A percentile compares a stretch with the other conserved stretches of the same genome.
Evolutionary conservation across 1,139 yeast species (phyloP).

Genomic region (Nematodospora anomalae): DNA sequence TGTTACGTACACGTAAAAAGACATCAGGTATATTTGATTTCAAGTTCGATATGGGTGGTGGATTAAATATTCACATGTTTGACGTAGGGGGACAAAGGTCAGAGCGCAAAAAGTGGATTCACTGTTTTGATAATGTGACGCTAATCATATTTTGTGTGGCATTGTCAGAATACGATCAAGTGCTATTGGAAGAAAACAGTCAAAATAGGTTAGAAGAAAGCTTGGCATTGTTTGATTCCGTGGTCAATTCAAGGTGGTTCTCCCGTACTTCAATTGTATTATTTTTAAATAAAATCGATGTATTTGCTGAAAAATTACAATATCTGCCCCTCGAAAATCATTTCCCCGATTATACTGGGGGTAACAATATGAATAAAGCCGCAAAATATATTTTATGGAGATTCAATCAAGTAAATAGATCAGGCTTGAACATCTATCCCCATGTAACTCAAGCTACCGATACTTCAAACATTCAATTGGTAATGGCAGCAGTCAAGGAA

Average conservation of each 20-base stretch:
- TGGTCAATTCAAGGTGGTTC: slow-evolving; percentile 93
- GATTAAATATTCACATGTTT: slow-evolving; percentile 73
- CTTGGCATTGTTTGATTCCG: slow-evolving; percentile 80
- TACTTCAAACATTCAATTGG: slow-evolving; percentile 82
- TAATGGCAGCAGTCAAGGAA: slow-evolving; percentile 89
- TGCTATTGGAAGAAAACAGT: slow-evolving; percentile 70
- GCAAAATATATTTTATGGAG: slow-evolving; percentile 92
- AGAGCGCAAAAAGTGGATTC: slow-evolving; percentile 94
- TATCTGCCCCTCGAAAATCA: slow-evolving; percentile 78
- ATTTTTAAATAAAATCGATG: slow-evolving; percentile 85
- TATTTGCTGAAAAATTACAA: slow-evolving; percentile 82
- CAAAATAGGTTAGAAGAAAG: slow-evolving; percentile 88
- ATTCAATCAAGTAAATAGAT: slow-evolving; percentile 80
- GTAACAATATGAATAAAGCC: slow-evolving; percentile 86
- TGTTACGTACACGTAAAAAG: slow-evolving; percentile 83
- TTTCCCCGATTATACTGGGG: slow-evolving; percentile 91
- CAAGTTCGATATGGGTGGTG: slow-evolving; percentile 71
- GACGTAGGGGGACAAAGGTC: slow-evolving; percentile 96
- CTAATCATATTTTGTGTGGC: slow-evolving; percentile 89
- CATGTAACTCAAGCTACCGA: slow-evolving; percentile 95
- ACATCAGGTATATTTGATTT: slow-evolving; percentile 92
- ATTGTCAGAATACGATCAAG: slow-evolving; percentile 86
- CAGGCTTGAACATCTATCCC: slow-evolving; percentile 80
- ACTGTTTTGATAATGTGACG: slow-evolving; percentile 91
- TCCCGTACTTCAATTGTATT: slow-evolving; percentile 81